These are phyloP conservation scores for Neltuma alba DNA, from an alignment of 306 rosid genomes.

Conservation along the genomic window DNA sequence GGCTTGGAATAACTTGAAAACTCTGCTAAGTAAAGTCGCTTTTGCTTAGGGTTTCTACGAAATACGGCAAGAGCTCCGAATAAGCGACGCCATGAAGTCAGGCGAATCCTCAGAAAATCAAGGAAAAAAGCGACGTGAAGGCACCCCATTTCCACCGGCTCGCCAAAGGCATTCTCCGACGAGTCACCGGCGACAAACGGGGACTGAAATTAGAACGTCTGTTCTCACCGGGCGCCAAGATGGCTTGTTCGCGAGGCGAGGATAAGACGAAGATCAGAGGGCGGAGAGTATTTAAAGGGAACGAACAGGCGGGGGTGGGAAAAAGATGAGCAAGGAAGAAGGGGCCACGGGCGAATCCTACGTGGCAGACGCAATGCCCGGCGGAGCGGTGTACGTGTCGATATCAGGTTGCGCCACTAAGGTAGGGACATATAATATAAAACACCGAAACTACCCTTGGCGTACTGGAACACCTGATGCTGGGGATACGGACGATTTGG, in stretches of 20 bases:
- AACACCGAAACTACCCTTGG: slow-evolving; percentile 34
- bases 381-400: slow-evolving; percentile 29
- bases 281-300: slow-evolving; percentile 30
- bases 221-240: slow-evolving; percentile 3
- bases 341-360: slow-evolving; percentile 44
- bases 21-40: slow-evolving; percentile 72
- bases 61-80: slow-evolving; percentile 25
- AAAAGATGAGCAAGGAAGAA: slow-evolving; percentile 29
- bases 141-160: slow-evolving; percentile 38
- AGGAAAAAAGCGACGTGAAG: slow-evolving; percentile 21
- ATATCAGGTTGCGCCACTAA: not conserved
- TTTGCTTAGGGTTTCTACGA: slow-evolving; percentile 62
- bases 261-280: slow-evolving; percentile 29
- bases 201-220: not conserved
- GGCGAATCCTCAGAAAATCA: slow-evolving; percentile 10
- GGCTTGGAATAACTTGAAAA: slow-evolving; percentile 78
- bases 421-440: not conserved
- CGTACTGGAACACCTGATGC: not conserved
- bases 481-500: slow-evolving; percentile 10
- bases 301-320: not conserved
- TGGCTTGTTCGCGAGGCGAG: slow-evolving; percentile 34
- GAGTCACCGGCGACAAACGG: slow-evolving; percentile 21
- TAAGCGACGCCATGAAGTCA: slow-evolving; percentile 39
- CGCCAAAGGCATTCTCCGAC: slow-evolving; percentile 5
- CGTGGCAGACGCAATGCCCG: slow-evolving; percentile 40